Percentiles rank a stretch among this genome's conserved stretches.
These are phyloP conservation scores for Chlamydomonas incerta DNA, from an alignment of 139 green algal species.

Conservation along the genomic window DNA sequence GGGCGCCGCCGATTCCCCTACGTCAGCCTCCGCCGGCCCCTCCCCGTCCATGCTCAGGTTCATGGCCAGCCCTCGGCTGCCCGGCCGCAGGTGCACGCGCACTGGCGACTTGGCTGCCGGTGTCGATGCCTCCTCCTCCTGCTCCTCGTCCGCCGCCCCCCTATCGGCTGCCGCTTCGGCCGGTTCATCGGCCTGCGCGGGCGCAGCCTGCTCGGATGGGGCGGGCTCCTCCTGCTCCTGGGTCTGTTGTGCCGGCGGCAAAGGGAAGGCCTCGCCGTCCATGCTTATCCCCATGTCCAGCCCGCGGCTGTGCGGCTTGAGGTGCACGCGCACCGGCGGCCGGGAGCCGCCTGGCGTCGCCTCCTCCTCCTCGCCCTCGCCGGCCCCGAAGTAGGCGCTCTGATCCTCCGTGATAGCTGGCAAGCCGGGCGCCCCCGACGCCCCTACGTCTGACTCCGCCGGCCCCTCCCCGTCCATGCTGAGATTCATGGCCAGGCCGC, in stretches of 20 bases:
- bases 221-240: no score
- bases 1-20: no score
- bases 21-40: not conserved
- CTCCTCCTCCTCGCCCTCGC: not conserved
- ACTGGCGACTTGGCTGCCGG: no score
- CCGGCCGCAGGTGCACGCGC: conserved; percentile 23
- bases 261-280: not conserved
- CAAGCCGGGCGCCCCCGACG: not conserved
- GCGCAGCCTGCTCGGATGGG: no score
- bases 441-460: not conserved
- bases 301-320: not conserved
- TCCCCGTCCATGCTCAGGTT: conserved; percentile 18
- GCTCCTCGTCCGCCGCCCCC: no score
- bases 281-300: conserved; percentile 4
- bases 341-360: not conserved
- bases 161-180: no score
- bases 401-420: not conserved
- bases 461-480: conserved; percentile 20
- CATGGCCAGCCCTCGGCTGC: conserved; percentile 17
- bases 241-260: no score
- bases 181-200: no score
- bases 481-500: conserved; percentile 1
- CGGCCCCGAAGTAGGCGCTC: not conserved
- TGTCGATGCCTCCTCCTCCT: not conserved
- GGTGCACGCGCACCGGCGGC: not conserved